Conservation (phyloP, 2,329 filamentous ascomycete genomes). For the Diaporthe destruens region DNA sequence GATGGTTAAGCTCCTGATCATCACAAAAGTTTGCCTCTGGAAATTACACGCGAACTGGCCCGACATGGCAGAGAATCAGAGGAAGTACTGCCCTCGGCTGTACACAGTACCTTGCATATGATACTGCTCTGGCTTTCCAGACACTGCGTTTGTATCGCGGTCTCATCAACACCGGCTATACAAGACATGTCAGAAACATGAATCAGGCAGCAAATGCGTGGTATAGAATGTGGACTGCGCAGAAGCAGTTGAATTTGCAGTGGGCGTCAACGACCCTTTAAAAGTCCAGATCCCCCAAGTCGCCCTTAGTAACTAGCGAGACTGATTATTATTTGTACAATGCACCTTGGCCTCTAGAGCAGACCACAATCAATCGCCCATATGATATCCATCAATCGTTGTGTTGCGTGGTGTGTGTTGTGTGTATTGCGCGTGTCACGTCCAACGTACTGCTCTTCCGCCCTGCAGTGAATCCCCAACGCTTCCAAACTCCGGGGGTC, state of each 20-base stretch:
- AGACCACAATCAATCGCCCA: conserved; percentile 14
- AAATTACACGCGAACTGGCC: background rate
- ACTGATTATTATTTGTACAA: conserved; percentile 35
- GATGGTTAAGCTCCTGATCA: background rate
- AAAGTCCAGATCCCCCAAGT: conserved; percentile 3
- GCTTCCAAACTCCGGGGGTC: background rate
- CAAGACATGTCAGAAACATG: background rate
- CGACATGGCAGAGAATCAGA: background rate
- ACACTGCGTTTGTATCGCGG: background rate
- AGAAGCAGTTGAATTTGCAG: conserved; percentile 22
- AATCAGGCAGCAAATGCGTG: too few relatives aligned
- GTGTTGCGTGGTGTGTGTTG: conserved; percentile 5
- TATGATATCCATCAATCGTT: conserved; percentile 20
- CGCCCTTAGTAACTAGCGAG: conserved; percentile 21
- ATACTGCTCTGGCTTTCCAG: background rate
- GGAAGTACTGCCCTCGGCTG: background rate
- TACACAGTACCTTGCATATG: too few relatives aligned
- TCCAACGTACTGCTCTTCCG: conserved; percentile 7
- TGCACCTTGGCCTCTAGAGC: conserved; percentile 20
- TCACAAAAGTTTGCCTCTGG: background rate
- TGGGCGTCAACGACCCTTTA: conserved; percentile 15
- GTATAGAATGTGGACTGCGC: background rate
- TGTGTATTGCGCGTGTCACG: conserved; percentile 2
- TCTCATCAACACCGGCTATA: background rate
- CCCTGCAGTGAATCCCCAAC: conserved; percentile 6